These are phyloP conservation scores for Trichoderma orchidacearum DNA, from an alignment of 495 filamentous ascomycete genomes.

Conservation along the genomic window DNA sequence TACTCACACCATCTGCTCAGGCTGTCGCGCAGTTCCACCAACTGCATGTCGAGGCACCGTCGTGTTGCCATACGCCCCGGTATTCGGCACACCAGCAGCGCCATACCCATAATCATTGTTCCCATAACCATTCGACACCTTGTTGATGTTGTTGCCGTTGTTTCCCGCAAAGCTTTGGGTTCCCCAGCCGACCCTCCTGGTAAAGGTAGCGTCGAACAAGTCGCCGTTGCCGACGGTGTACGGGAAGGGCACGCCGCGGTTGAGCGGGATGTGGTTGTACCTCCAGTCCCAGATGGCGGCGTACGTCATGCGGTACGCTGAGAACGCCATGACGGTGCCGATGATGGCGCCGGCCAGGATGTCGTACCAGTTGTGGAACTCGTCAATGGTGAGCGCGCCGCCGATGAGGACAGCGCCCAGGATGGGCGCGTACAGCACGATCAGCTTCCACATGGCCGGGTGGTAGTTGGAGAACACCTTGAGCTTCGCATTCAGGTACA, in stretches of 20 bases:
- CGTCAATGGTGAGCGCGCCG: conserved; percentile 46
- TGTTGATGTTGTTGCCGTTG: neutral
- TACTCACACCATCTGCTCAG: neutral
- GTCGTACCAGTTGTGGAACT: conserved; percentile 50
- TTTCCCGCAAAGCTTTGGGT: neutral
- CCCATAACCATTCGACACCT: neutral
- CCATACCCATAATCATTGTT: neutral
- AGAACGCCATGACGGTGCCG: conserved; percentile 42
- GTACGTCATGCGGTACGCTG: conserved; percentile 43
- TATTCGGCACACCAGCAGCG: neutral
- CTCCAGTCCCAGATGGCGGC: conserved; percentile 46
- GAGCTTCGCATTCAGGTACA: conserved; percentile 54
- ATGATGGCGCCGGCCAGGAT: conserved; percentile 41
- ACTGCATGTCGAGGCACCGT: neutral
- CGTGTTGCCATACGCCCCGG: neutral
- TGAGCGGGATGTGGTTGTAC: conserved; percentile 38
- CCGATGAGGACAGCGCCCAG: conserved; percentile 43
- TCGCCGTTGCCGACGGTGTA: conserved; percentile 18
- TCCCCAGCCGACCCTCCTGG: conserved; percentile 33
- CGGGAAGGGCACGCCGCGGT: conserved; percentile 16
- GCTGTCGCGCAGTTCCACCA: neutral
- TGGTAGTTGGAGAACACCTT: conserved; percentile 48
- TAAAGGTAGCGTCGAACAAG: conserved; percentile 26
- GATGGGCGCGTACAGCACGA: conserved; percentile 42
- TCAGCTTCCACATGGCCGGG: conserved; percentile 49